These are phyloP conservation scores for Echites panduratus DNA, from an alignment of 257 asterid species.

Conservation along the genomic window DNA sequence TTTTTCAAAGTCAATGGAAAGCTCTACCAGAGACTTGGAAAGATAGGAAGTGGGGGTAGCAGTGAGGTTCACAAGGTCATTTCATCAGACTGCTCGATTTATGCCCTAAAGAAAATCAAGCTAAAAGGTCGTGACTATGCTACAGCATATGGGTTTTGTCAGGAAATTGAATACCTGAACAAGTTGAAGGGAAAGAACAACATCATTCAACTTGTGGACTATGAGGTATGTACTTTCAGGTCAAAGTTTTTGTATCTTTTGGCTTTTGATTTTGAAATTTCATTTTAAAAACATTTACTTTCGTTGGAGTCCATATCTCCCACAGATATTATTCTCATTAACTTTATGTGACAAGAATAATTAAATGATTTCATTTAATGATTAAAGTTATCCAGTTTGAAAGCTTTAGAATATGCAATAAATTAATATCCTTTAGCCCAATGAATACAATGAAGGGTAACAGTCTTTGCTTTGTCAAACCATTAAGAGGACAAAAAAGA, in stretches of 20 bases:
- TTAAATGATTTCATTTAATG: not conserved
- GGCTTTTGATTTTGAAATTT: not conserved
- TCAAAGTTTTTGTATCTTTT: slow-evolving; percentile 4
- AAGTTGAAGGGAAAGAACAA: slow-evolving; percentile 71
- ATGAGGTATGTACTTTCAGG: slow-evolving; percentile 56
- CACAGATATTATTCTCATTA: not conserved
- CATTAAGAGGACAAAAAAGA: not conserved
- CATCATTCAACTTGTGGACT: slow-evolving; percentile 91
- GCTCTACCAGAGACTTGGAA: slow-evolving; percentile 94
- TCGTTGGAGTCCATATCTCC: not conserved
- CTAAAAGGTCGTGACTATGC: slow-evolving; percentile 98
- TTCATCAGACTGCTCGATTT: slow-evolving; percentile 83
- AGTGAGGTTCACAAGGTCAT: slow-evolving; percentile 99
- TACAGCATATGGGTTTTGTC: slow-evolving; percentile 95
- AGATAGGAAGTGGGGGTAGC: slow-evolving; percentile 99
- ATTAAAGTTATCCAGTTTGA: not conserved
- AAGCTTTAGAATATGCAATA: not conserved
- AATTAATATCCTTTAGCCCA: not conserved
- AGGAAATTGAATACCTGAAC: slow-evolving; percentile 81
- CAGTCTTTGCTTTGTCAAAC: not conserved
- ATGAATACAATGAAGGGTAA: not conserved
- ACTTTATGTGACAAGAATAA: not conserved
- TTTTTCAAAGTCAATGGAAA: slow-evolving; percentile 95
- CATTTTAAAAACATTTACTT: not conserved
- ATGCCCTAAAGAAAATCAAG: slow-evolving; percentile 87